phyloP scores from a whole-genome alignment of 2,329 filamentous ascomycete species.

The Cadophora malorum region DNA sequence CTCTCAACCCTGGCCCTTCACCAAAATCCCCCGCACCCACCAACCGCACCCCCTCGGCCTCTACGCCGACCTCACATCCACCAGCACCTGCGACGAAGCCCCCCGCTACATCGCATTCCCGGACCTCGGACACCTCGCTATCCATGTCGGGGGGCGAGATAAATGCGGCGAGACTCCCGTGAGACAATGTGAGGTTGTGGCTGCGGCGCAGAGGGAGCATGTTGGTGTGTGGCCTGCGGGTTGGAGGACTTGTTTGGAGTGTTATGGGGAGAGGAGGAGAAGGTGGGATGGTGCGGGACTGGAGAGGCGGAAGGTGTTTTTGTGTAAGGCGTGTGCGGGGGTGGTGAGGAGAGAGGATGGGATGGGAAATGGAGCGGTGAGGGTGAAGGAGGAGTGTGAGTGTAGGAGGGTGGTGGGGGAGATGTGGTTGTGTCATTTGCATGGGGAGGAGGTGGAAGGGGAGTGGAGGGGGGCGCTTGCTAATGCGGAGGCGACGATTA shows the following conservation, averaged over 20 bases:
- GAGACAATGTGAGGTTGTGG: background rate
- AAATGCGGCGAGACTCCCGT: background rate
- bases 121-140: too few relatives aligned
- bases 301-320: background rate
- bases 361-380: background rate
- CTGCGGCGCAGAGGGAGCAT: background rate
- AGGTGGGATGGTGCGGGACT: too few relatives aligned
- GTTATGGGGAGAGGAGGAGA: background rate
- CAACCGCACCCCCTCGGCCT: too few relatives aligned
- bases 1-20: background rate
- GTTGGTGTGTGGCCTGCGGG: background rate
- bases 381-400: background rate
- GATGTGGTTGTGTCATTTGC: conserved; percentile 7
- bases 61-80: too few relatives aligned
- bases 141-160: too few relatives aligned
- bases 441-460: background rate
- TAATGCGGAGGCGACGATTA: background rate
- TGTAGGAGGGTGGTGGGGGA: background rate
- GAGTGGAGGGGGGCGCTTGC: background rate
- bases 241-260: background rate
- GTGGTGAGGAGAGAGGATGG: background rate
- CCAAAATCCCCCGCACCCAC: too few relatives aligned
- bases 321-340: background rate
- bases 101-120: too few relatives aligned
- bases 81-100: background rate